Conservation (phyloP, 169 alveolate genomes). For the Plasmodium knowlesi region DNA sequence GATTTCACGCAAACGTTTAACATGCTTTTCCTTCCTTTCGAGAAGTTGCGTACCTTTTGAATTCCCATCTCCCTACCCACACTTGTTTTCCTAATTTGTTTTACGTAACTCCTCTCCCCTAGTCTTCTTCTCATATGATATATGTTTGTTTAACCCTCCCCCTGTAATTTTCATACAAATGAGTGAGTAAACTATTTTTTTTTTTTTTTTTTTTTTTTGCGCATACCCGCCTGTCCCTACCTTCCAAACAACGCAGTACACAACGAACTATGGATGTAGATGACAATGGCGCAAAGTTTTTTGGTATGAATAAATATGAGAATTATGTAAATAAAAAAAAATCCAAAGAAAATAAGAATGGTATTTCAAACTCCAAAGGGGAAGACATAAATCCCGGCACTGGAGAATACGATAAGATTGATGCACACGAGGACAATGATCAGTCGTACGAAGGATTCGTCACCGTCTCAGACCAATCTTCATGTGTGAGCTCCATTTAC, state of each 20-base stretch:
- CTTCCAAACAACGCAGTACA: neutral
- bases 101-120: neutral
- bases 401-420: neutral
- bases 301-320: slow-evolving; percentile 38
- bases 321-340: slow-evolving; percentile 19
- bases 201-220: neutral
- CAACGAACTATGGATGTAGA: slow-evolving; percentile 51
- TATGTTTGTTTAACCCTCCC: neutral
- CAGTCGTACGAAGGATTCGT: slow-evolving; percentile 51
- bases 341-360: slow-evolving; percentile 2
- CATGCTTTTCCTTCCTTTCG: neutral
- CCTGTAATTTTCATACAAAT: neutral
- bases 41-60: neutral
- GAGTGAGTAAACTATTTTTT: neutral
- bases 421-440: neutral
- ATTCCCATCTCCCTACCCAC: neutral
- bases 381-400: slow-evolving; percentile 3
- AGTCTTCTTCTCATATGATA: neutral
- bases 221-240: neutral
- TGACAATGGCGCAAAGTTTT: slow-evolving; percentile 21
- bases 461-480: slow-evolving; percentile 55
- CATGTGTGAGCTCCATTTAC: slow-evolving; percentile 42
- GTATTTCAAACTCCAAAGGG: neutral
- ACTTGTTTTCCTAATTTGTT: neutral
- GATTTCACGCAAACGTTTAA: neutral